These are phyloP conservation scores for Penstemon newberryi DNA, from an alignment of 257 asterid genomes.

Conservation along the genomic window DNA sequence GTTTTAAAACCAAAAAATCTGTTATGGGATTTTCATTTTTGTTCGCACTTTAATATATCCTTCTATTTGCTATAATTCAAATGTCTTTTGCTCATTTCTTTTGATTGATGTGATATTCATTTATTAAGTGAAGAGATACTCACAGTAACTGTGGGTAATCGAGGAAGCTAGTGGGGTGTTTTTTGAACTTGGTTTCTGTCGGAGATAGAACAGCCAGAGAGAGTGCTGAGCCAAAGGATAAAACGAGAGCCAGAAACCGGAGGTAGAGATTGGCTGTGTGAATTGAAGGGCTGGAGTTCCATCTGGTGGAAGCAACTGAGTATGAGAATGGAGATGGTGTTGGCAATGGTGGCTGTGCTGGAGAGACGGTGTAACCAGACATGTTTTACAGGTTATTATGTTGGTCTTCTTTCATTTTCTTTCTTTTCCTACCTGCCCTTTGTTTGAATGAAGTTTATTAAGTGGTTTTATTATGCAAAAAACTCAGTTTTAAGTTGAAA, in stretches of 20 bases:
- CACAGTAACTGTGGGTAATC: conserved; percentile 41
- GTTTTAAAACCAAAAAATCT: conserved; percentile 15
- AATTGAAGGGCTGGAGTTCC: conserved; percentile 44
- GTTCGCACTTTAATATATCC: not conserved
- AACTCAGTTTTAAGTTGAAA: not conserved
- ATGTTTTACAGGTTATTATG: conserved; percentile 16
- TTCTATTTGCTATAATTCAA: not conserved
- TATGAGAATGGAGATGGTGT: conserved; percentile 55
- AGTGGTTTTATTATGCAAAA: not conserved
- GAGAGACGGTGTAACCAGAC: conserved; percentile 28
- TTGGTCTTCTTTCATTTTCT: conserved; percentile 26
- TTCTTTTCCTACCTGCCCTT: conserved; percentile 13
- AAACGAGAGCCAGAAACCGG: conserved; percentile 39
- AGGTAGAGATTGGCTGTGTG: conserved; percentile 39
- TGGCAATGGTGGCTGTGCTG: conserved; percentile 43
- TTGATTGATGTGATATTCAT: conserved; percentile 8
- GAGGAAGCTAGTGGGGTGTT: conserved; percentile 29
- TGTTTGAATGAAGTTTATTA: conserved; percentile 2
- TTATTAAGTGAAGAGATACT: conserved; percentile 23
- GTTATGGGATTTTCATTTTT: not conserved
- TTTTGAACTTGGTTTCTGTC: conserved; percentile 7
- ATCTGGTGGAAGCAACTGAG: conserved; percentile 46
- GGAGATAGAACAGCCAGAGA: conserved; percentile 42
- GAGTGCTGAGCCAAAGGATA: conserved; percentile 49
- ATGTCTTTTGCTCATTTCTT: not conserved